Conservation (phyloP, 2,329 filamentous ascomycete species). For the Lecanicillium sp. region DNA sequence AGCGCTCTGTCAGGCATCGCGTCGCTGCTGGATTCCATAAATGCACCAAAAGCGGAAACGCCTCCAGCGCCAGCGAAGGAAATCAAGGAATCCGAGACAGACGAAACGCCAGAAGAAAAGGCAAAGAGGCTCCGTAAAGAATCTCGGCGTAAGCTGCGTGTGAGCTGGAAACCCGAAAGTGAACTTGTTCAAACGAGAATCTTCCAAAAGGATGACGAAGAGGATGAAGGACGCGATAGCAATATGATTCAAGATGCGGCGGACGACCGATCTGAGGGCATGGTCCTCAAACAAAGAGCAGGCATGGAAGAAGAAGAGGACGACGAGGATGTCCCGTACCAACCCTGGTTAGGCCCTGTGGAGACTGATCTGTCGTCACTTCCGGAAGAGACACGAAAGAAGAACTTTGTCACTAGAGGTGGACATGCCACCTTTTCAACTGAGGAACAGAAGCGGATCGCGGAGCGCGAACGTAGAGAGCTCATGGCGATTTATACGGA, state of each 20-base stretch:
- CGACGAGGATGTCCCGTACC: conserved; percentile 46
- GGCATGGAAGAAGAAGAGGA: conserved; percentile 45
- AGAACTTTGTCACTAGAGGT: conserved; percentile 46
- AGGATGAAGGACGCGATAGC: conserved; percentile 58
- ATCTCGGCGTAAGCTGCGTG: conserved; percentile 58
- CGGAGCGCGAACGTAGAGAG: conserved; percentile 48
- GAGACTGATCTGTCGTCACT: conserved; percentile 39
- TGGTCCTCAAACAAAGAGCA: conserved; percentile 52
- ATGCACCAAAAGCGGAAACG: conserved; percentile 30
- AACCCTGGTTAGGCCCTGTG: conserved; percentile 42
- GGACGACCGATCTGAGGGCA: conserved; percentile 65
- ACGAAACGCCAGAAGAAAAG: conserved; percentile 61
- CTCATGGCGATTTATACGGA: conserved; percentile 54
- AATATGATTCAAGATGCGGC: conserved; percentile 64
- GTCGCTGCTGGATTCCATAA: conserved; percentile 43
- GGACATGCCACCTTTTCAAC: conserved; percentile 43
- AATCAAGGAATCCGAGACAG: conserved; percentile 34
- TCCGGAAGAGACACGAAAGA: conserved; percentile 33
- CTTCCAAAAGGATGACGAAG: conserved; percentile 64
- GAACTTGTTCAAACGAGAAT: conserved; percentile 58
- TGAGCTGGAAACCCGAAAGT: conserved; percentile 61
- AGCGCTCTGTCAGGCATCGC: conserved; percentile 41
- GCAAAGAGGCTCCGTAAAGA: conserved; percentile 64
- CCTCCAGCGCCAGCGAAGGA: conserved; percentile 44
- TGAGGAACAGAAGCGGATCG: conserved; percentile 46